A percentile compares a stretch with the other conserved stretches of the same genome.
These are phyloP conservation scores for Lachnellula cervina DNA, from an alignment of 2,329 filamentous ascomycete genomes.

Conservation along the genomic window DNA sequence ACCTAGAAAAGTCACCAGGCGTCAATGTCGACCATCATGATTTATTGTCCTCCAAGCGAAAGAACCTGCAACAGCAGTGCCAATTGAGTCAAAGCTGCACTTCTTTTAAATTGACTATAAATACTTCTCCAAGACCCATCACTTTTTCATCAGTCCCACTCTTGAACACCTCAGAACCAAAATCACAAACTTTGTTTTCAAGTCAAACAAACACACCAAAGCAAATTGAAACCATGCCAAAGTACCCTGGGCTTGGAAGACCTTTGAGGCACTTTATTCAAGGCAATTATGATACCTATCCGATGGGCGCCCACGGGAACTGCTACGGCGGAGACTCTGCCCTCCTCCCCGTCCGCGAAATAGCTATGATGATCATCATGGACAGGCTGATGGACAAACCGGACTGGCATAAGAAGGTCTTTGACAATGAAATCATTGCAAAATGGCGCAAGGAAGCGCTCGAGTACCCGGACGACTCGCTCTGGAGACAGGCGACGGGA, in stretches of 20 bases:
- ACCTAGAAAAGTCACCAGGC: no score
- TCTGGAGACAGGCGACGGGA: conserved; percentile 1
- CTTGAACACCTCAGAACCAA: no score
- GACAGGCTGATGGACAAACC: conserved; percentile 19
- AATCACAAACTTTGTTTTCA: no score
- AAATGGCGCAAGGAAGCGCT: conserved; percentile 19
- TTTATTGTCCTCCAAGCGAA: no score
- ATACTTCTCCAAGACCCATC: no score
- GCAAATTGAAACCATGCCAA: background rate
- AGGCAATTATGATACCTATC: background rate
- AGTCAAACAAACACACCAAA: no score
- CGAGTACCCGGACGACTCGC: background rate
- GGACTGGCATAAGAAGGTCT: conserved; percentile 14
- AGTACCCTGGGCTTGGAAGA: background rate
- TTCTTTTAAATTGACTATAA: no score
- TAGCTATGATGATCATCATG: conserved; percentile 21
- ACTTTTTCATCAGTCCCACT: no score
- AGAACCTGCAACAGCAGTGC: no score
- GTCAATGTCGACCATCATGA: no score
- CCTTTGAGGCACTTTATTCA: background rate
- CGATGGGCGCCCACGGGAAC: background rate
- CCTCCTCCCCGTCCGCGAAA: conserved; percentile 10
- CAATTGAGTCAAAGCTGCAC: no score
- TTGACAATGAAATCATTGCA: conserved; percentile 15
- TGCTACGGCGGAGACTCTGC: background rate